Evolutionary conservation across 2,329 filamentous ascomycete species (phyloP).

Genomic region (Paecilomyces fulvus): DNA sequence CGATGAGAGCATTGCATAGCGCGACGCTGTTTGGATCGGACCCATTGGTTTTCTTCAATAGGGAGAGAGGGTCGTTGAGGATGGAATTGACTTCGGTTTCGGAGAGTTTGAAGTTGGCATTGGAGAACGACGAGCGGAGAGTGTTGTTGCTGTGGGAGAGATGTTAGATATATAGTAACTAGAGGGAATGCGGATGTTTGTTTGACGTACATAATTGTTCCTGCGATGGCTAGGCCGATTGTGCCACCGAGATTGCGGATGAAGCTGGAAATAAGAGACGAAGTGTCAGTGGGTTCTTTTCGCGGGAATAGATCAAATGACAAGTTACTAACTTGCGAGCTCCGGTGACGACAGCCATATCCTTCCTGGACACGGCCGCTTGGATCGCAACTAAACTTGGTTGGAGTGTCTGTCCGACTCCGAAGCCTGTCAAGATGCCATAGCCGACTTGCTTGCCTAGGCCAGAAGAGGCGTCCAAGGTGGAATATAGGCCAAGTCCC

Average conservation of each 20-base stretch:
- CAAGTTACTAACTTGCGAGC: not conserved
- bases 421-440: slow-evolving; percentile 43
- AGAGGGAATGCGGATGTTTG: not conserved
- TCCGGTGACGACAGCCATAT: not conserved
- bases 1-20: slow-evolving; percentile 20
- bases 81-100: slow-evolving; percentile 14
- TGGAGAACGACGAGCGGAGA: slow-evolving; percentile 15
- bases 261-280: slow-evolving; percentile 20
- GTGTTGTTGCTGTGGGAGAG: slow-evolving; percentile 20
- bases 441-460: slow-evolving; percentile 50
- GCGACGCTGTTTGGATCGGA: slow-evolving; percentile 4
- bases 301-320: not conserved
- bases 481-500: slow-evolving; percentile 46
- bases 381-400: slow-evolving; percentile 1
- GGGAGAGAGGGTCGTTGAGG: slow-evolving; percentile 23
- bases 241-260: slow-evolving; percentile 35
- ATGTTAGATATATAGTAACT: not conserved
- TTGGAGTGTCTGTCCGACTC: slow-evolving; percentile 12
- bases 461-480: slow-evolving; percentile 39
- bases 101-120: slow-evolving; percentile 12
- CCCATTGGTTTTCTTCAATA: slow-evolving; percentile 15
- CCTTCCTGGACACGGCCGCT: slow-evolving; percentile 1
- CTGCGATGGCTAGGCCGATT: slow-evolving; percentile 31
- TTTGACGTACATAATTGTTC: slow-evolving; percentile 30
- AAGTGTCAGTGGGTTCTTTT: not conserved